Evolutionary conservation across 2,329 filamentous ascomycete species (phyloP).

Genomic region (Trichoderma sp.): DNA sequence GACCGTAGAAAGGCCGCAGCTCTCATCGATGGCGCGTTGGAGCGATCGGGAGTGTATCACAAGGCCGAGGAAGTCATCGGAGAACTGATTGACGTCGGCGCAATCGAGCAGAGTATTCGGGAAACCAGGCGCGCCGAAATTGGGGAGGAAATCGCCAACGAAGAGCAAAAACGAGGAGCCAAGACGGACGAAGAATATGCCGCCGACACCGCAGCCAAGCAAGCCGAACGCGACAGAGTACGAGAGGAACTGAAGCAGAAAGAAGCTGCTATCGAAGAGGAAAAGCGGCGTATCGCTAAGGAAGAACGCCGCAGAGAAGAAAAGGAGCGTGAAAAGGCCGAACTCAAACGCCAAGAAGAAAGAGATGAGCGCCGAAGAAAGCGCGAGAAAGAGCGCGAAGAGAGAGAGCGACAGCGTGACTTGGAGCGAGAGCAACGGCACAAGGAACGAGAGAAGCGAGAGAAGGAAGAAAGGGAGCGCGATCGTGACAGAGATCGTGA

Average conservation of each 20-base stretch:
- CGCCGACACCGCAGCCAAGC: conserved; percentile 62
- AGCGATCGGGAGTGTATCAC: conserved; percentile 74
- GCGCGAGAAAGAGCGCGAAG: conserved; percentile 57
- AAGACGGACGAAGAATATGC: conserved; percentile 77
- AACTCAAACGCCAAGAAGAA: conserved; percentile 52
- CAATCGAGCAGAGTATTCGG: conserved; percentile 70
- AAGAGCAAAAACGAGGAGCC: conserved; percentile 64
- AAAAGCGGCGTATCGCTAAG: conserved; percentile 59
- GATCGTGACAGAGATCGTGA: conserved; percentile 34
- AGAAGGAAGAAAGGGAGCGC: conserved; percentile 37
- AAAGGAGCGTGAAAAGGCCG: conserved; percentile 51
- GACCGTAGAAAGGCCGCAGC: conserved; percentile 73
- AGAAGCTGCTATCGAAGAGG: conserved; percentile 62
- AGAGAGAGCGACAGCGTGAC: conserved; percentile 51
- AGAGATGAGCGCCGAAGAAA: conserved; percentile 51
- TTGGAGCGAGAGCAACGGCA: conserved; percentile 43
- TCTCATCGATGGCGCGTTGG: conserved; percentile 75
- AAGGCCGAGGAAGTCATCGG: conserved; percentile 68
- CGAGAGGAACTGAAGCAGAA: conserved; percentile 61
- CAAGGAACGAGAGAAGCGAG: conserved; percentile 41
- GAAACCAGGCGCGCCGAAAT: conserved; percentile 68
- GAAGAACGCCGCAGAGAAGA: conserved; percentile 57
- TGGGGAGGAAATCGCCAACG: conserved; percentile 66
- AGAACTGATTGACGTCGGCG: conserved; percentile 65
- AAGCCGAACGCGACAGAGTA: conserved; percentile 61